These are phyloP conservation scores for Aureococcus anophagefferens DNA, from an alignment of 108 stramenopile species.

Conservation along the genomic window DNA sequence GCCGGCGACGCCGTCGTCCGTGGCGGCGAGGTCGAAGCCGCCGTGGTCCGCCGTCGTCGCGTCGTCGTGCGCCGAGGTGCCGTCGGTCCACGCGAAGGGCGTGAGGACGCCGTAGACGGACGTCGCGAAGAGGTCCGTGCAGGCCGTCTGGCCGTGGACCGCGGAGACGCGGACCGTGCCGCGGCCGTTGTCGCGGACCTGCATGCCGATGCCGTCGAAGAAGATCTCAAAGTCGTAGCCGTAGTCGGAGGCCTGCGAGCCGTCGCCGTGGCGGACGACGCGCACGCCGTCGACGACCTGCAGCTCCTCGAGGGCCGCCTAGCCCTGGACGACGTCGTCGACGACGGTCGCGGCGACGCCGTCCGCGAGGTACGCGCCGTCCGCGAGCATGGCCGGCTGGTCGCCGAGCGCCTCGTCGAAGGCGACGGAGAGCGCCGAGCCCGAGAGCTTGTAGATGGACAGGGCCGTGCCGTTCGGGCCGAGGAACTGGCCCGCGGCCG, in stretches of 20 bases:
- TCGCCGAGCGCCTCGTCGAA: constrained; percentile 59
- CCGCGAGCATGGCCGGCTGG: constrained; percentile 29
- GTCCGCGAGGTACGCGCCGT: constrained; percentile 20
- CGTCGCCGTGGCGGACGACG: constrained; percentile 48
- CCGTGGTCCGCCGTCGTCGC: background rate
- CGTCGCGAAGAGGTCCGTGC: constrained; percentile 28
- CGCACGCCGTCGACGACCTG: constrained; percentile 43
- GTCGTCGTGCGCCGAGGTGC: background rate
- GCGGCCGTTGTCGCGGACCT: constrained; percentile 15
- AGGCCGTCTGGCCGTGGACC: constrained; percentile 18
- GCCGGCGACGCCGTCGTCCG: background rate
- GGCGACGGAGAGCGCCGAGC: constrained; percentile 37
- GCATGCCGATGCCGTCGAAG: constrained; percentile 58
- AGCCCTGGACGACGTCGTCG: constrained; percentile 37
- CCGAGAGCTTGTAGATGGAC: constrained; percentile 10
- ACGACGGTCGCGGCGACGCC: constrained; percentile 40
- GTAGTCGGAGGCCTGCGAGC: constrained; percentile 31
- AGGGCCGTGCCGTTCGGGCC: background rate
- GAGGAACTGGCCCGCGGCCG: background rate
- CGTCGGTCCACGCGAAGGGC: background rate
- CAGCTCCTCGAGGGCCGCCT: constrained; percentile 35
- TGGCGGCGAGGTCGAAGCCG: constrained; percentile 14
- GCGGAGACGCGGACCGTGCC: constrained; percentile 8
- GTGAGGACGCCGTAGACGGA: constrained; percentile 37
- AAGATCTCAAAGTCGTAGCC: constrained; percentile 43